Evolutionary conservation across 441 rosid species (phyloP).

Genomic region (Brassica hybrid): DNA sequence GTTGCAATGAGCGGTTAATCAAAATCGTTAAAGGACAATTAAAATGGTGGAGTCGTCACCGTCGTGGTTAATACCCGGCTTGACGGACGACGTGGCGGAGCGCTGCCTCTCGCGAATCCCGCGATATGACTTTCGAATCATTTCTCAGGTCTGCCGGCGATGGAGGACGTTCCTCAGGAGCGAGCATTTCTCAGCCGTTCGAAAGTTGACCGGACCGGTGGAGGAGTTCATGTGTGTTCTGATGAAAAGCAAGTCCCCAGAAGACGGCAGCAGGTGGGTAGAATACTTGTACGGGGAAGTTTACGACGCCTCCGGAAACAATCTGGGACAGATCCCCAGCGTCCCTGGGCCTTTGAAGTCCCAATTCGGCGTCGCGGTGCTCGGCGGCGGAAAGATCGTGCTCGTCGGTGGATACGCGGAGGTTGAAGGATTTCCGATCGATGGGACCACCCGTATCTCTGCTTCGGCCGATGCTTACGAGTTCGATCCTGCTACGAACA

Average conservation of each 20-base stretch:
- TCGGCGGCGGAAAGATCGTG: slow-evolving; percentile 75
- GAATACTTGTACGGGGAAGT: slow-evolving; percentile 76
- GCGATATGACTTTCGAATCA: slow-evolving; percentile 58
- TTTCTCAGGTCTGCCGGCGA: slow-evolving; percentile 78
- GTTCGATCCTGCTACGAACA: slow-evolving; percentile 84
- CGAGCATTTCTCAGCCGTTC: slow-evolving; percentile 68
- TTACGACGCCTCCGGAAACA: slow-evolving; percentile 67
- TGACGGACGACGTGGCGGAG: slow-evolving; percentile 57
- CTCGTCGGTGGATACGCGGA: slow-evolving; percentile 80
- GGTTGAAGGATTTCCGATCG: slow-evolving; percentile 50
- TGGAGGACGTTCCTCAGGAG: slow-evolving; percentile 81
- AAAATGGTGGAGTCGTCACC: slow-evolving; percentile 8
- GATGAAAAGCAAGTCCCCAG: slow-evolving; percentile 59
- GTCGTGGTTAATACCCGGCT: slow-evolving; percentile 48
- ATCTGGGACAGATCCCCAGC: slow-evolving; percentile 60
- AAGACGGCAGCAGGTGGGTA: slow-evolving; percentile 36
- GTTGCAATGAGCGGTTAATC: not conserved
- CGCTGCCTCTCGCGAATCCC: slow-evolving; percentile 81
- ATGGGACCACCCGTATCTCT: slow-evolving; percentile 42
- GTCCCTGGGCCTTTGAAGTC: slow-evolving; percentile 78
- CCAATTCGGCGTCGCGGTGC: slow-evolving; percentile 75
- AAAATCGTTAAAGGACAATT: not conserved
- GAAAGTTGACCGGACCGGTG: slow-evolving; percentile 69
- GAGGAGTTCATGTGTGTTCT: slow-evolving; percentile 87
- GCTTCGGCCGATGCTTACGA: slow-evolving; percentile 78